Base-by-base conservation (phyloP, 2,329 filamentous ascomycete species). In the Colletotrichum scovillei region DNA sequence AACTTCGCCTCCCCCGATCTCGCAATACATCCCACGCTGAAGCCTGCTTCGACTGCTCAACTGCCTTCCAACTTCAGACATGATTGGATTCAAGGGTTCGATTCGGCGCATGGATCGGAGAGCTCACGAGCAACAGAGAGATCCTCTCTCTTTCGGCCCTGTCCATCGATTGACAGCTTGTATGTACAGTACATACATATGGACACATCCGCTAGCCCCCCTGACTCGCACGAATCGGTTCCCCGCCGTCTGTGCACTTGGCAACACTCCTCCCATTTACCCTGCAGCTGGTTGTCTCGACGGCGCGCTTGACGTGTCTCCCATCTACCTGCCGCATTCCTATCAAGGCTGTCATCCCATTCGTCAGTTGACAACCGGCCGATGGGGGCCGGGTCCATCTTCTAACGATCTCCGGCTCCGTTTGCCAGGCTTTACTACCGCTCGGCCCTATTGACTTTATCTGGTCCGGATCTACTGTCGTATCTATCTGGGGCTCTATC, bases 291-390 rank as follows among this genome's bases (percentile, higher is more conserved):
- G 14, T 22, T 49, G 24, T 49, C 38, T 46, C 56, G 56, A 58
- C 56, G 49, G 56, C 67, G 32, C 66, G 59, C 67, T 65, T 57
- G 67, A 70, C 70, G 60, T 73, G 55, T 56, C 28, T 70, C n/a
- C 55, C 56, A 57, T 59, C 28, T 46, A 59, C 69, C 52, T 72
- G 66, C 69, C 69, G 52, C 65, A 69, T 72, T 72, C 42, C 69
- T 58, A 30, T 52, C 8, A 16, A 46, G 12, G 22, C 57, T 57
- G 38, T 32, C 69, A 38, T 69, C 65, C 26, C 53, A 70, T 70
- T 70, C 67, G 70, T 62, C 67, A 22, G 66, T 49, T 28, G 26
- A 30, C 28, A 32, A 24, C 55, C 55, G 46, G 35, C 60, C 56
- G 32, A 53, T 46, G 16, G 60, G 56, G 56, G 19, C 28, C 28